A percentile compares a stretch with the other conserved stretches of the same genome.
phyloP scores from a whole-genome alignment of 768 basidiomycete species.

The Termitomyces sp. region DNA sequence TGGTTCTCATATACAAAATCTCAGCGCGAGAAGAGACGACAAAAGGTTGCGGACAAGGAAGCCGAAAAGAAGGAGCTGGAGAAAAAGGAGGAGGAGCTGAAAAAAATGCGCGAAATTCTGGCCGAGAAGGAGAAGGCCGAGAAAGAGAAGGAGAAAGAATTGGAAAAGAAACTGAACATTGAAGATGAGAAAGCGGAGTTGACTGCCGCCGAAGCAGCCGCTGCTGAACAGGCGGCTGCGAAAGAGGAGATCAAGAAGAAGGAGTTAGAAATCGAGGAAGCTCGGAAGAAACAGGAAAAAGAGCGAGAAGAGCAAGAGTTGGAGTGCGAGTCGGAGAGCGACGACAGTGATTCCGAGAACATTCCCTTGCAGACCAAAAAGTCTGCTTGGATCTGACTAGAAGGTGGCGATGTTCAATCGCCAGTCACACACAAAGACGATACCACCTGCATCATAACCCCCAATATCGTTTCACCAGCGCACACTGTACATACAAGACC shows the following conservation, averaged over 20 bases:
- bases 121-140: slow-evolving; percentile 51
- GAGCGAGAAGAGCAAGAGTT: slow-evolving; percentile 20
- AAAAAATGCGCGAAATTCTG: slow-evolving; percentile 46
- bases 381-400: slow-evolving; percentile 19
- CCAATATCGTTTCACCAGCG: slow-evolving; percentile 2
- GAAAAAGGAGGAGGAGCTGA: slow-evolving; percentile 58
- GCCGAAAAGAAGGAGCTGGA: slow-evolving; percentile 60
- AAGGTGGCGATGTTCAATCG: slow-evolving; percentile 6
- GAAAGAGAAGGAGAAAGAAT: slow-evolving; percentile 30
- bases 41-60: slow-evolving; percentile 54
- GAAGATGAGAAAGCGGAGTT: slow-evolving; percentile 20
- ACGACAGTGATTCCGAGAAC: slow-evolving; percentile 41
- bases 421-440: slow-evolving; percentile 3
- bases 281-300: slow-evolving; percentile 18
- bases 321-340: slow-evolving; percentile 26
- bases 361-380: slow-evolving; percentile 24
- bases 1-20: slow-evolving; percentile 1
- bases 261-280: slow-evolving; percentile 21
- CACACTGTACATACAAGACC: slow-evolving; percentile 9
- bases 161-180: slow-evolving; percentile 18
- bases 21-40: slow-evolving; percentile 46
- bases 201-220: slow-evolving; percentile 15
- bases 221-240: slow-evolving; percentile 27
- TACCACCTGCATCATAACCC: slow-evolving; percentile 15
- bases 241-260: slow-evolving; percentile 23